Base-by-base conservation (phyloP, 495 filamentous ascomycete genomes). In the Trypethelium eluteriae region DNA sequence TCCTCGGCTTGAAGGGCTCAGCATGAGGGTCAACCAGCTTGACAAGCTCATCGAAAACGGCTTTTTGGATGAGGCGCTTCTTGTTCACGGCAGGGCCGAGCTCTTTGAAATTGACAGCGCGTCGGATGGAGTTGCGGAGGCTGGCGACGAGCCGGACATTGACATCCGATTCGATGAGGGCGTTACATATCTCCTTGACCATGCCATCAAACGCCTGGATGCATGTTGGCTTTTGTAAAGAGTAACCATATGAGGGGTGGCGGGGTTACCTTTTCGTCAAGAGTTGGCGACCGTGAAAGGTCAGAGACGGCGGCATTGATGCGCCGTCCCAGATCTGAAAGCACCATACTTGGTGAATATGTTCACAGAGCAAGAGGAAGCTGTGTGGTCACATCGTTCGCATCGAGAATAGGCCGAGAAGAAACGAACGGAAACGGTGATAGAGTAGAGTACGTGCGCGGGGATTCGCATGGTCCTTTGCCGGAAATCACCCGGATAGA, bases 271-370 rank as follows among this genome's bases (percentile, higher is more conserved):
- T 98, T 98, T 81, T 99, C 94, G 71, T 96, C 93, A 66, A 98
- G 85, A 74, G 92, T 97, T 65, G 85, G 88, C 7, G 93, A 91
- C 70, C 94, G 83, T 50, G 94, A 96, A 71, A 98, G 83, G 79
- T 98, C 93, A 71, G 87, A 91, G 75, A 99, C 89, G 70, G 94
- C 94, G 80, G 90, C 86, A 78, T 96, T 98, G 77, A 99, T 97
- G 77, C 95, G 95, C 84, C 93, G 91, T 70, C 94, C 94, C 35
- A 99, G 83, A 84, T 98, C 94, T 86, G 96, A 92, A 70, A 99
- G 87, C 82, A 99, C 94, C 94, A 99, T 98, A 73, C 63, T 81
- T 77, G 62, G 49, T n/a, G 16, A 2, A 2, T 14, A 53, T 9
- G 49, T 14, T 53, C n/a, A 25, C 1, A 5, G 49, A 5, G 9